Base-by-base conservation (phyloP, 768 basidiomycete species). In the Glaciozyma antarctica region DNA sequence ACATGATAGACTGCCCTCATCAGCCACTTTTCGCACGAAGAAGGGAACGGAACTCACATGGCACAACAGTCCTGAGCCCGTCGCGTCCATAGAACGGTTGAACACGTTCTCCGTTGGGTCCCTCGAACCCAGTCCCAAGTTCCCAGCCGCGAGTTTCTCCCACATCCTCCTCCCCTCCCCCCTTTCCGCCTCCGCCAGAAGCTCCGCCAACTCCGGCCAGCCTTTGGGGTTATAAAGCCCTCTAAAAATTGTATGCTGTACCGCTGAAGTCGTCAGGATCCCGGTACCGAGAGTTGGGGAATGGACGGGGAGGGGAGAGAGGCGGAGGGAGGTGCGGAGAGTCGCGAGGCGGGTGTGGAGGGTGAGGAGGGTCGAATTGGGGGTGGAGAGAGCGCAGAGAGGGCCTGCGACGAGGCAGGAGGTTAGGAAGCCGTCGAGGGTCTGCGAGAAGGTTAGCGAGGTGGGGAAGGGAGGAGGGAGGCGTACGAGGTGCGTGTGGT, bases 351-450 rank as follows among this genome's bases (percentile, higher is more conserved):
- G 17, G 2, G 59, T 41, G 38, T 41, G 38, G 10, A 41, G 38
- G 38, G 38, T 41, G 8, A 2, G 13, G 12, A 41, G 51, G 3
- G 71, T 72, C 53, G 63, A 58, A 48, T 67, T 57, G 21, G 53
- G 9, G 2, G 17, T 26, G 0, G 71, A 65, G 10, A 69, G 61
- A 1, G 47, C 63, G 48, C 71, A 72, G 0, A 64, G 61, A 2
- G 32, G n/a, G 13, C 65, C 68, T 0, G 68, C 55, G 3, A 32
- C 9, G 12, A 62, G 65, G 47, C 71, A 72, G 8, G 55, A 28
- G 15, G 52, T 17, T 49, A 72, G 48, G 60, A 72, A 72, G 30
- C 71, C 71, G 3, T 66, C 60, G 60, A 59, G 19, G 7, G 56
- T 58, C 69, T 67, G 62, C 59, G 43, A 56, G 1, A 15, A 12